phyloP scores from a whole-genome alignment of 2,329 filamentous ascomycete genomes.

The Fusarium compactum region DNA sequence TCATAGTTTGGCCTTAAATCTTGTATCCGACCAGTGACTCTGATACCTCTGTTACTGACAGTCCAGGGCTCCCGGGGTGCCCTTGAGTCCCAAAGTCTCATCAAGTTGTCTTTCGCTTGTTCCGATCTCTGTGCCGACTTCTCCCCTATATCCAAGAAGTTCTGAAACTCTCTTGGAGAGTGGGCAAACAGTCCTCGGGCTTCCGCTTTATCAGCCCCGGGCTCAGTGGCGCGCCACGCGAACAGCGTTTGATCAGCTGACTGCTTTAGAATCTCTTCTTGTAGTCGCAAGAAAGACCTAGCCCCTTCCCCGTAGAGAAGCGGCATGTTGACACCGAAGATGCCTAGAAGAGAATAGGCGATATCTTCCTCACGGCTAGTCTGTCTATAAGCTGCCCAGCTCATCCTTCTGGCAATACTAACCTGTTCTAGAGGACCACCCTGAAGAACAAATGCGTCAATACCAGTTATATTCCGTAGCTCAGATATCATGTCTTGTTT shows the following conservation, averaged over 20 bases:
- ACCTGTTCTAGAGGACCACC: neutral
- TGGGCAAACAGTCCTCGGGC: neutral
- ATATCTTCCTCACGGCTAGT: constrained; percentile 49
- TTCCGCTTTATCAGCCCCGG: neutral
- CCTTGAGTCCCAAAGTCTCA: neutral
- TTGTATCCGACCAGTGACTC: neutral
- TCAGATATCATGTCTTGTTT: constrained; percentile 36
- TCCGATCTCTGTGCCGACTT: neutral
- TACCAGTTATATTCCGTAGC: constrained; percentile 52
- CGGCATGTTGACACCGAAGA: constrained; percentile 54
- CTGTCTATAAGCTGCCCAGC: neutral
- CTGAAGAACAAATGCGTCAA: neutral
- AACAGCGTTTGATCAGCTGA: constrained; percentile 53
- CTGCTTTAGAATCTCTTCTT: constrained; percentile 52
- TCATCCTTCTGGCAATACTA: neutral
- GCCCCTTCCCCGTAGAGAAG: constrained; percentile 53
- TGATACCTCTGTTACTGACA: neutral
- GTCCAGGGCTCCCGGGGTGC: neutral
- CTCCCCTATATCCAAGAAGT: neutral
- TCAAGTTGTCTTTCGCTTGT: neutral
- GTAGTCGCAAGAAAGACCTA: constrained; percentile 51
- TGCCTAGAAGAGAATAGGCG: constrained; percentile 53
- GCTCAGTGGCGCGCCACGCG: constrained; percentile 30
- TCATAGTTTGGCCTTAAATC: neutral
- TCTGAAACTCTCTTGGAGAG: neutral